Conservation (phyloP, 2,329 filamentous ascomycete species). For the Hansfordia pulvinata region DNA sequence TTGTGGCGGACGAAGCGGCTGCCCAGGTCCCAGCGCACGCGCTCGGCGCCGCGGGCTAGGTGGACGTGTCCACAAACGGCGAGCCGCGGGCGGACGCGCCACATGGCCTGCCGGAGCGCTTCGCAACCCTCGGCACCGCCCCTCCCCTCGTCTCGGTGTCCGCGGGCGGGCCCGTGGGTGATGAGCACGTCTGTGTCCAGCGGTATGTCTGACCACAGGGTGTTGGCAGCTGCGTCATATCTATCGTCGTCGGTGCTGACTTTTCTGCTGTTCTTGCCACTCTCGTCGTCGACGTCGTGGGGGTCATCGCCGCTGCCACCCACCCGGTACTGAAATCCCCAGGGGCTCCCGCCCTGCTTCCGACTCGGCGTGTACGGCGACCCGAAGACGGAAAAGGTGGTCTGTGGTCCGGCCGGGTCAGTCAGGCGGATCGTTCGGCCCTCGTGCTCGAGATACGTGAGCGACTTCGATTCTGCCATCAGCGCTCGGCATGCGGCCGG, state of each 20-base stretch:
- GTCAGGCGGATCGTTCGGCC: constrained; percentile 38
- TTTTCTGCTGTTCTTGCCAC: too few relatives aligned
- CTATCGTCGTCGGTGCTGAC: too few relatives aligned
- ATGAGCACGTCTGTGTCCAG: constrained; percentile 50
- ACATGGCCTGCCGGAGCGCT: constrained; percentile 40
- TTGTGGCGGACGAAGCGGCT: constrained; percentile 24
- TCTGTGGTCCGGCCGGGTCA: constrained; percentile 38
- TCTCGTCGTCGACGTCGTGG: constrained; percentile 4
- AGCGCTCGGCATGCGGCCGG: constrained; percentile 24
- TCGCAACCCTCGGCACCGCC: constrained; percentile 41
- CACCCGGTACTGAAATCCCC: constrained; percentile 60
- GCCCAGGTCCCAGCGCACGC: constrained; percentile 44
- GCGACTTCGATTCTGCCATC: constrained; percentile 24
- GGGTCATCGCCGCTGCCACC: too few relatives aligned
- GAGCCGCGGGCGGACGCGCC: constrained; percentile 47
- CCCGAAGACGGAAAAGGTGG: constrained; percentile 54
- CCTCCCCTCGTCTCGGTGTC: constrained; percentile 39
- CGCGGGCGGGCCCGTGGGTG: constrained; percentile 54
- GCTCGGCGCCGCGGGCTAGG: constrained; percentile 48
- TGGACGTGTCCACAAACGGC: constrained; percentile 64
- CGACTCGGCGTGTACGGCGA: constrained; percentile 50
- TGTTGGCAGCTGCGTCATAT: constrained; percentile 3
- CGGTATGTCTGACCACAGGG: constrained; percentile 49
- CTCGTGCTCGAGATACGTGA: constrained; percentile 53
- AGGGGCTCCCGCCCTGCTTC: constrained; percentile 27